These are phyloP conservation scores for Starmerella sp. DNA, from an alignment of 805 yeast species.

Conservation along the genomic window DNA sequence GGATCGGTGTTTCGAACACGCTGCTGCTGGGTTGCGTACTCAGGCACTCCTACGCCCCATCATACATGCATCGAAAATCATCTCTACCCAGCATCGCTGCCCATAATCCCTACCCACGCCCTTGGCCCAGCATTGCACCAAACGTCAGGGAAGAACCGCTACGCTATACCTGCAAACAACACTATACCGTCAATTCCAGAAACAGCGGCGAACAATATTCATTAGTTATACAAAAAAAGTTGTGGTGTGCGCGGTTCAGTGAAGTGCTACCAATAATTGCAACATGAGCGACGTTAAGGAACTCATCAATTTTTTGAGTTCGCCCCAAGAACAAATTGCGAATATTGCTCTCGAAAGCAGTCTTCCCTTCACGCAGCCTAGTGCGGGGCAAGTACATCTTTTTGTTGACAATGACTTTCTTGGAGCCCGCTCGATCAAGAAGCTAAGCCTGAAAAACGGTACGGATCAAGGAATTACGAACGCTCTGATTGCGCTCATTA, in stretches of 20 bases:
- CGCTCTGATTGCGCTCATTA: constrained; percentile 69
- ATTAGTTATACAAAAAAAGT: background rate
- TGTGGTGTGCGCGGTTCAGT: background rate
- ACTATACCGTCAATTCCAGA: background rate
- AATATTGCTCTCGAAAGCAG: constrained; percentile 77
- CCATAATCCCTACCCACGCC: background rate
- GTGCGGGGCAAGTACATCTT: constrained; percentile 55
- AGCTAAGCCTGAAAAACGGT: constrained; percentile 3
- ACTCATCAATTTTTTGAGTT: constrained; percentile 69
- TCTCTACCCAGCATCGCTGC: background rate
- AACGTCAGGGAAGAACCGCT: no score
- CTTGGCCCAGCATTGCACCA: no score
- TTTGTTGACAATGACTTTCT: constrained; percentile 60
- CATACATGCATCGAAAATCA: background rate
- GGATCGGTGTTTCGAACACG: background rate
- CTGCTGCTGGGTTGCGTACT: background rate
- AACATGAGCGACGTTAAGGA: constrained; percentile 19
- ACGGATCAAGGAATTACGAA: constrained; percentile 38
- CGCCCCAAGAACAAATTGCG: constrained; percentile 66
- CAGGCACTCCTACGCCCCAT: background rate
- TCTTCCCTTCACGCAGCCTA: constrained; percentile 46
- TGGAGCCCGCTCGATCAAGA: constrained; percentile 62
- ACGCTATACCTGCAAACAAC: background rate
- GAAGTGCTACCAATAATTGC: background rate
- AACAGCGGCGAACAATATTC: background rate